Evolutionary conservation across 2,329 filamentous ascomycete genomes (phyloP).

Genomic region (Ophiostoma novo-ulmi): DNA sequence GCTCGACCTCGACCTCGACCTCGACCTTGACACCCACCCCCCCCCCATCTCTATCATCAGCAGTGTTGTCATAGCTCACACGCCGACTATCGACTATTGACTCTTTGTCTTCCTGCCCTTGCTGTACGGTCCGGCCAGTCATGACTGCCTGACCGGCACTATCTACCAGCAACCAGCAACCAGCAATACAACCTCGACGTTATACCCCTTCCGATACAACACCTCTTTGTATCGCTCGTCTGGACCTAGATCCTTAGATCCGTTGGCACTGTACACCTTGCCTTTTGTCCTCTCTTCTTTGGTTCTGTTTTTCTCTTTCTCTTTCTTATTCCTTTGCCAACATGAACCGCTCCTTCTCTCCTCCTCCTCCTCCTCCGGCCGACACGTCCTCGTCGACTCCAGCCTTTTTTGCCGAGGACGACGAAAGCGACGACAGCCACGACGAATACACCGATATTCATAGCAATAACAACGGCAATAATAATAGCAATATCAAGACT

Average conservation of each 20-base stretch:
- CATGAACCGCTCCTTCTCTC: constrained; percentile 19
- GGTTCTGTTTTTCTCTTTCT: background rate
- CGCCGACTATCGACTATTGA: background rate
- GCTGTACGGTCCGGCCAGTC: background rate
- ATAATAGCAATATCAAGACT: background rate
- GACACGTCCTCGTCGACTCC: constrained; percentile 21
- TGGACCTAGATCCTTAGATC: background rate
- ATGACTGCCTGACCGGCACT: background rate
- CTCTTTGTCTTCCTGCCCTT: background rate
- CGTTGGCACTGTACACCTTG: background rate
- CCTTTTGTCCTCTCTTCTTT: background rate
- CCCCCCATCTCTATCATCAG: background rate
- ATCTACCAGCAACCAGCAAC: background rate
- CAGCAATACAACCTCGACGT: background rate
- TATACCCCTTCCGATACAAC: constrained; percentile 12
- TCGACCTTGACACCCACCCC: background rate
- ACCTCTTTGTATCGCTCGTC: constrained; percentile 5
- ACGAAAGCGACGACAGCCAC: constrained; percentile 17
- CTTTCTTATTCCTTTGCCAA: background rate
- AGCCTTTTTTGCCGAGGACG: constrained; percentile 21
- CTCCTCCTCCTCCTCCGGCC: constrained; percentile 20
- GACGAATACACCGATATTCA: background rate
- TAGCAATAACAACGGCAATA: background rate
- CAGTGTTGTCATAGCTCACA: background rate
- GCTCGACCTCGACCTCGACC: background rate